Percentiles rank a stretch among this genome's conserved stretches.
Conservation (phyloP, 352 stramenopile genomes). For the Hyaloperonospora brassicae region DNA sequence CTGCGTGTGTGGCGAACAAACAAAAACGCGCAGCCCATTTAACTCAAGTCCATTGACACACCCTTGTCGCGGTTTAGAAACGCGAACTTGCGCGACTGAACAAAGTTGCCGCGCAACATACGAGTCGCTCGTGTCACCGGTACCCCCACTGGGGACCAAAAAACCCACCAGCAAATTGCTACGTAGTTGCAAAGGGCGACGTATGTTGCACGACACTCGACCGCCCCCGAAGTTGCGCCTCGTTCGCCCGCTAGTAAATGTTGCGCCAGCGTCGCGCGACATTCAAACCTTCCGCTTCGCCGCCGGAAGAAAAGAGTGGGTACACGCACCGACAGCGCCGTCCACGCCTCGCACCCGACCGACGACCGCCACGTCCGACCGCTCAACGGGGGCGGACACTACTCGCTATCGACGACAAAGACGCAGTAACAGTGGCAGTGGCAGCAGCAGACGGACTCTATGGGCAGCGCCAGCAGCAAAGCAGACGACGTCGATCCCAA, state of each 20-base stretch:
- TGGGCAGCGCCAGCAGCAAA: constrained; percentile 82
- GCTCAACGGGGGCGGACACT: neutral
- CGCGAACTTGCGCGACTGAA: no score
- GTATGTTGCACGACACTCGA: no score
- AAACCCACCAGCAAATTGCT: no score
- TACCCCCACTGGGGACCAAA: no score
- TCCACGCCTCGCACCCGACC: neutral
- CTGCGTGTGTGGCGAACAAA: no score
- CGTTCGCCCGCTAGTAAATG: neutral
- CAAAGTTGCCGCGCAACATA: no score
- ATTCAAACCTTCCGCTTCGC: constrained; percentile 3
- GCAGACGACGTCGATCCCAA: constrained; percentile 72
- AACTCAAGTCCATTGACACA: no score
- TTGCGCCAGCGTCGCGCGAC: neutral
- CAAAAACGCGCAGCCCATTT: no score
- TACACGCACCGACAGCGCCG: constrained; percentile 4
- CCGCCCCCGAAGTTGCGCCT: neutral
- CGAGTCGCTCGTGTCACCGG: no score
- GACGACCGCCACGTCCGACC: neutral
- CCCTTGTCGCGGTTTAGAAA: no score
- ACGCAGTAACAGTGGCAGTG: neutral
- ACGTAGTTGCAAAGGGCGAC: no score
- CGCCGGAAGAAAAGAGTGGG: constrained; percentile 15
- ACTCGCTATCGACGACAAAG: neutral
- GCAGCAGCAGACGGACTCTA: constrained; percentile 16